Evolutionary conservation across 208 protist genomes (phyloP).

Genomic region (Crithidia sp.): DNA sequence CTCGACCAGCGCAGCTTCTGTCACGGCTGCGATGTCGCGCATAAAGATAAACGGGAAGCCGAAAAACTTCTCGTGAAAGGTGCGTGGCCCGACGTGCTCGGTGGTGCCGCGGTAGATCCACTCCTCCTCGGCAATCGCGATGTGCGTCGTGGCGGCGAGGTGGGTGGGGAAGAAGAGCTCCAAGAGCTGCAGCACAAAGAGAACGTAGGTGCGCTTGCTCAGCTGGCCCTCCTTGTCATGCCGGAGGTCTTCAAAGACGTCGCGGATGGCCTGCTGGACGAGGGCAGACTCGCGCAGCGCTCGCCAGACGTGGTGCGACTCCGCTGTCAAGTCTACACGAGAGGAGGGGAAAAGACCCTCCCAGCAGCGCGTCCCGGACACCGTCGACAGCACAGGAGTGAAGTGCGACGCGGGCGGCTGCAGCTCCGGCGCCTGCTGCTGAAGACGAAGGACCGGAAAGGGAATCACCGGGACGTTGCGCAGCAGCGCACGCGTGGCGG

Average conservation of each 20-base stretch:
- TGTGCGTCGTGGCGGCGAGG: conserved; percentile 38
- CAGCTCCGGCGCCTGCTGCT: conserved; percentile 40
- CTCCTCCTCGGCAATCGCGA: conserved; percentile 86
- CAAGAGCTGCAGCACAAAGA: conserved; percentile 81
- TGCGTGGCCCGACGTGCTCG: conserved; percentile 68
- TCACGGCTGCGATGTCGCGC: conserved; percentile 59
- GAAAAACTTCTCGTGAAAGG: conserved; percentile 88
- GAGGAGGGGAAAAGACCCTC: conserved; percentile 63
- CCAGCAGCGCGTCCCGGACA: conserved; percentile 55
- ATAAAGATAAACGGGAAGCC: conserved; percentile 81
- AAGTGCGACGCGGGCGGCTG: conserved; percentile 19
- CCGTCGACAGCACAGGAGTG: conserved; percentile 38
- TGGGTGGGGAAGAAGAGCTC: conserved; percentile 85
- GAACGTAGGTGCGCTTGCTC: conserved; percentile 65
- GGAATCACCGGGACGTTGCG: conserved; percentile 54
- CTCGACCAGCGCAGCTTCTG: conserved; percentile 68
- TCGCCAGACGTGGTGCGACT: conserved; percentile 19
- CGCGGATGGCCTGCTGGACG: conserved; percentile 63
- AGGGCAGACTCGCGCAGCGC: conserved; percentile 34
- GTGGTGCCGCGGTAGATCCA: conserved; percentile 86
- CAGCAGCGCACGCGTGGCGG: conserved; percentile 11
- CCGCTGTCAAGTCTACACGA: conserved; percentile 29
- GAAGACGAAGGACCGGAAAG: conserved; percentile 62
- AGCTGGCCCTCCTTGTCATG: conserved; percentile 58
- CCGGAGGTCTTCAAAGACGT: conserved; percentile 71